These are phyloP conservation scores for Candida tammaniensis DNA, from an alignment of 805 yeast genomes.

Conservation along the genomic window DNA sequence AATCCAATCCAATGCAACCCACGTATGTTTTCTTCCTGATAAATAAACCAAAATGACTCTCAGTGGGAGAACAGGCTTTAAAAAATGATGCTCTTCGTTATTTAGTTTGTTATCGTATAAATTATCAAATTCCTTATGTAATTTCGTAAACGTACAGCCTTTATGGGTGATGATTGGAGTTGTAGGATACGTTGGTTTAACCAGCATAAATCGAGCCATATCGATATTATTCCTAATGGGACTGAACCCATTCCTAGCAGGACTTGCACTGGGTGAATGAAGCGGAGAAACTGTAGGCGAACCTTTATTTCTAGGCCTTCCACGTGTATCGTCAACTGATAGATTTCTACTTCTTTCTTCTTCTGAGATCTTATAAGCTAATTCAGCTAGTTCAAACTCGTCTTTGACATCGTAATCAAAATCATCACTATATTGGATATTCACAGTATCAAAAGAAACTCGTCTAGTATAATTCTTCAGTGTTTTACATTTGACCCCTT, in stretches of 20 bases:
- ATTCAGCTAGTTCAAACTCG: slow-evolving; percentile 8
- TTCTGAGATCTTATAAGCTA: slow-evolving; percentile 10
- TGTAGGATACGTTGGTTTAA: slow-evolving; percentile 32
- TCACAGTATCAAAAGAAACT: slow-evolving; percentile 56
- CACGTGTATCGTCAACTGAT: slow-evolving; percentile 9
- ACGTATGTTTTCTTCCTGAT: slow-evolving; percentile 71
- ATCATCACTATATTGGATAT: slow-evolving; percentile 27
- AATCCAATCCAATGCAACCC: slow-evolving; percentile 80
- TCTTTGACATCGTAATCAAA: slow-evolving; percentile 17
- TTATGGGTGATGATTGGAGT: slow-evolving; percentile 38
- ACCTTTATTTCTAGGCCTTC: slow-evolving; percentile 8
- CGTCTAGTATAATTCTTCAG: slow-evolving; percentile 25
- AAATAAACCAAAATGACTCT: slow-evolving; percentile 63
- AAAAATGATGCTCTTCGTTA: slow-evolving; percentile 12
- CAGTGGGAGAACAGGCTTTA: slow-evolving; percentile 43
- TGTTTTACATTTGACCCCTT: slow-evolving; percentile 7
- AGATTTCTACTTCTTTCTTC: slow-evolving; percentile 10
- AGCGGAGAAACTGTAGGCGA: slow-evolving; percentile 12
- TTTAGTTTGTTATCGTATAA: slow-evolving; percentile 39
- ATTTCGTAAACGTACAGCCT: slow-evolving; percentile 44
- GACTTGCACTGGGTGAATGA: slow-evolving; percentile 20
- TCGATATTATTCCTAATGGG: slow-evolving; percentile 17
- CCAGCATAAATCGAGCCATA: slow-evolving; percentile 6
- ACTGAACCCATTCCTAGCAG: slow-evolving; percentile 15
- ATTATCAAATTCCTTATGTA: slow-evolving; percentile 47